Evolutionary conservation across 2,329 filamentous ascomycete species (phyloP).

Genomic region (Fusarium tjaetaba): DNA sequence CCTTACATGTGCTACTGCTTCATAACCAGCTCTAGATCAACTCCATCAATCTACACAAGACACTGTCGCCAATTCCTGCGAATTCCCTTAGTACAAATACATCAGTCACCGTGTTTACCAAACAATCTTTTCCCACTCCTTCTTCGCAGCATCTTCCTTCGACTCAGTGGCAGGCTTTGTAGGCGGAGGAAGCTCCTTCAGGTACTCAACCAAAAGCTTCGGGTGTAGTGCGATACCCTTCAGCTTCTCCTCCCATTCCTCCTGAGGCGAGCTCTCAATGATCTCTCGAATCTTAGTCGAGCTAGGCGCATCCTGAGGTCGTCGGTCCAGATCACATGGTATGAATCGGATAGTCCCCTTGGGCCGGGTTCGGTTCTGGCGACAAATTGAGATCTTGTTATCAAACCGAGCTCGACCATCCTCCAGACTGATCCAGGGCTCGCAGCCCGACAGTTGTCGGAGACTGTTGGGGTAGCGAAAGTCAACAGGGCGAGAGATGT

Average conservation of each 20-base stretch:
- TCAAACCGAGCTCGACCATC: conserved; percentile 13
- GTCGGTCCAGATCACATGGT: not conserved
- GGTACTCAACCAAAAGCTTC: conserved; percentile 13
- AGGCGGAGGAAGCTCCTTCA: not conserved
- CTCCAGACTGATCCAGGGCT: conserved; percentile 26
- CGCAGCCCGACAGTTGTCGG: conserved; percentile 34
- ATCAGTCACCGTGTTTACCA: not conserved
- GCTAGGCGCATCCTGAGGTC: conserved; percentile 22
- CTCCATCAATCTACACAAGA: not conserved
- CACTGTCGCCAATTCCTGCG: no score
- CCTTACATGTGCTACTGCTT: not conserved
- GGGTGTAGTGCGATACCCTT: conserved; percentile 8
- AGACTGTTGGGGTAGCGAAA: conserved; percentile 40
- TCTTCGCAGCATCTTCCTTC: not conserved
- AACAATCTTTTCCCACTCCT: not conserved
- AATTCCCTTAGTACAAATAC: no score
- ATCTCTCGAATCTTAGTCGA: conserved; percentile 39
- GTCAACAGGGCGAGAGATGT: conserved; percentile 39
- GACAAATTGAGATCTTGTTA: conserved; percentile 20
- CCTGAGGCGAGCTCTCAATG: not conserved
- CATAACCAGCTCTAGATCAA: not conserved
- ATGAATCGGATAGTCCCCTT: conserved; percentile 35
- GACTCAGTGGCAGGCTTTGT: not conserved
- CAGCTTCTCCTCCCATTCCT: not conserved
- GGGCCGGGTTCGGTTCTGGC: conserved; percentile 13